phyloP scores from a whole-genome alignment of 1,139 yeast genomes.

The Kodamaea derodonti region DNA sequence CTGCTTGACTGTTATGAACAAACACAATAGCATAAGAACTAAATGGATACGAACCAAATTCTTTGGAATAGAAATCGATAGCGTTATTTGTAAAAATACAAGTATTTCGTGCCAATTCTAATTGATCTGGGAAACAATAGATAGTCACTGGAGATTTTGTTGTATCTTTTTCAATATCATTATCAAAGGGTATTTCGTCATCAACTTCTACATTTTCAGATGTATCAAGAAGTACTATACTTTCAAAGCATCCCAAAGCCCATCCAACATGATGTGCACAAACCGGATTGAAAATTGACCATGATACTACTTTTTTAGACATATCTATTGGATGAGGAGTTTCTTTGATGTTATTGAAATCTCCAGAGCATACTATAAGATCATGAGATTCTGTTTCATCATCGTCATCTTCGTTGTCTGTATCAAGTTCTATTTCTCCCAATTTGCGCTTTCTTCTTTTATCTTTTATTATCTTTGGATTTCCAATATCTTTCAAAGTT shows the following conservation, averaged over 20 bases:
- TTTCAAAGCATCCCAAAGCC: slow-evolving; percentile 86
- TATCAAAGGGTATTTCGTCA: slow-evolving; percentile 34
- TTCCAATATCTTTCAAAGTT: slow-evolving; percentile 69
- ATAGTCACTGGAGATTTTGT: slow-evolving; percentile 51
- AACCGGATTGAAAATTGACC: slow-evolving; percentile 81
- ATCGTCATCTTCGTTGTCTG: slow-evolving; percentile 33
- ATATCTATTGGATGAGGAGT: slow-evolving; percentile 53
- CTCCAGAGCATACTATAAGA: slow-evolving; percentile 75
- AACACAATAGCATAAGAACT: slow-evolving; percentile 76
- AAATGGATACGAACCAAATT: slow-evolving; percentile 92
- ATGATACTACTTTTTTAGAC: slow-evolving; percentile 71
- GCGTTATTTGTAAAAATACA: slow-evolving; percentile 75
- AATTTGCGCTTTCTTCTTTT: slow-evolving; percentile 9
- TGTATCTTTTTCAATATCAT: slow-evolving; percentile 31
- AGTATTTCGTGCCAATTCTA: slow-evolving; percentile 63
- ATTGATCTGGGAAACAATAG: slow-evolving; percentile 55
- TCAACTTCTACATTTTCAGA: slow-evolving; percentile 22
- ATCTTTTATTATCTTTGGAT: slow-evolving; percentile 34
- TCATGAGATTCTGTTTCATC: slow-evolving; percentile 51
- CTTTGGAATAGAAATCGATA: slow-evolving; percentile 77
- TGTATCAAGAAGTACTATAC: slow-evolving; percentile 44
- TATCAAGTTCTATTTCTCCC: slow-evolving; percentile 6
- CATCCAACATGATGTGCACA: slow-evolving; percentile 97
- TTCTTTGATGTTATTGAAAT: slow-evolving; percentile 49
- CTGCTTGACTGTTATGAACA: slow-evolving; percentile 54